Evolutionary conservation across 768 basidiomycete genomes (phyloP).

Genomic region (Ramaria sp.): DNA sequence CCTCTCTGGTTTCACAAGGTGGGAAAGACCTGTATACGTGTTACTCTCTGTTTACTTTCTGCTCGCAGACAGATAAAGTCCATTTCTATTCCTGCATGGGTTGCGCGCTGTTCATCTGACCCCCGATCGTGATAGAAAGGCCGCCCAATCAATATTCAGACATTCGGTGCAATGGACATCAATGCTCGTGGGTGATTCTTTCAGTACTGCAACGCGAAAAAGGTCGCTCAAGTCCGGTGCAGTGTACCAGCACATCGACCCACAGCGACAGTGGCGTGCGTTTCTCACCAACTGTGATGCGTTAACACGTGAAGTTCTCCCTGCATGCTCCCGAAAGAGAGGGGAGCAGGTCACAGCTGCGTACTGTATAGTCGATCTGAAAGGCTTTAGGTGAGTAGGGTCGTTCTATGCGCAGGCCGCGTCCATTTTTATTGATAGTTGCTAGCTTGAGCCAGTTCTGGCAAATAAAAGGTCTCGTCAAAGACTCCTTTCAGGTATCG

Average conservation of each 20-base stretch:
- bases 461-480: slow-evolving; percentile 59
- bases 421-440: neutral
- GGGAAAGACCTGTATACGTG: slow-evolving; percentile 12
- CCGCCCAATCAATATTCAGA: slow-evolving; percentile 59
- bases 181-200: neutral
- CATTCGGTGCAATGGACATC: slow-evolving; percentile 49
- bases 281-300: slow-evolving; percentile 57
- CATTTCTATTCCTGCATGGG: too few relatives aligned
- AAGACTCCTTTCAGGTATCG: slow-evolving; percentile 57
- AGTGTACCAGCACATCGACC: slow-evolving; percentile 44
- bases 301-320: slow-evolving; percentile 53
- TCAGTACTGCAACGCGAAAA: neutral
- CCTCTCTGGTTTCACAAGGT: slow-evolving; percentile 75
- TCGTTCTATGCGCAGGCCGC: neutral
- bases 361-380: slow-evolving; percentile 59
- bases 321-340: slow-evolving; percentile 48
- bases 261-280: slow-evolving; percentile 51
- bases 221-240: slow-evolving; percentile 20
- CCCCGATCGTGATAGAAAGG: slow-evolving; percentile 38
- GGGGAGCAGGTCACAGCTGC: slow-evolving; percentile 35
- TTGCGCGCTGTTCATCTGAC: too few relatives aligned
- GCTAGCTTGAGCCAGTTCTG: slow-evolving; percentile 57
- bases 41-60: neutral
- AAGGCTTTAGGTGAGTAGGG: slow-evolving; percentile 50
- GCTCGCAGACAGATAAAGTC: slow-evolving; percentile 52